Conservation (phyloP, 2,329 filamentous ascomycete species). For the Clonostachys chloroleuca region DNA sequence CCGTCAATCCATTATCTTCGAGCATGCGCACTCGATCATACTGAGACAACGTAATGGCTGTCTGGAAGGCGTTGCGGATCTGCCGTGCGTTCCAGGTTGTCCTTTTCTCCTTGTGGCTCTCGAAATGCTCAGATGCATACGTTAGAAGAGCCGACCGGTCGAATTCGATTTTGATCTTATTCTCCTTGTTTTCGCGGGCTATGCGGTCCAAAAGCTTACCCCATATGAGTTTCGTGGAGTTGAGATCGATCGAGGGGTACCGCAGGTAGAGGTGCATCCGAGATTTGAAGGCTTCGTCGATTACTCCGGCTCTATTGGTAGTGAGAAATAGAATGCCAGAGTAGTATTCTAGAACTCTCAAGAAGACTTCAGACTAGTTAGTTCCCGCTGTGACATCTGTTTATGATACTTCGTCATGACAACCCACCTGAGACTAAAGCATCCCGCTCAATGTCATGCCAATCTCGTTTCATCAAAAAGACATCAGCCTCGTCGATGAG, state of each 20-base stretch:
- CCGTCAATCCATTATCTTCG: neutral
- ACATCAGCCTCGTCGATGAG: constrained; percentile 11
- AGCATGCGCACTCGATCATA: constrained; percentile 6
- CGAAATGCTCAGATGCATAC: constrained; percentile 4
- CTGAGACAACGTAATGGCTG: constrained; percentile 19
- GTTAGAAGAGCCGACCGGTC: neutral
- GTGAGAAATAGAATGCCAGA: constrained; percentile 21
- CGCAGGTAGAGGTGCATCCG: constrained; percentile 20
- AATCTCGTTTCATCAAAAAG: constrained; percentile 3
- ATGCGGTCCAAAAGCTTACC: neutral
- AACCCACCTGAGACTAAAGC: constrained; percentile 6
- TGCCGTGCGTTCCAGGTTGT: constrained; percentile 26
- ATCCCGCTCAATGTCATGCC: constrained; percentile 4
- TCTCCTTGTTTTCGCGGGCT: neutral
- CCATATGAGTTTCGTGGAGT: constrained; percentile 6
- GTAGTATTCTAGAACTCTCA: constrained; percentile 3
- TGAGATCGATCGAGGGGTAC: constrained; percentile 13
- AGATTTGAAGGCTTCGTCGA: constrained; percentile 23
- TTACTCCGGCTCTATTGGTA: constrained; percentile 18
- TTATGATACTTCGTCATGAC: neutral
- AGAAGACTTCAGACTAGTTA: neutral
- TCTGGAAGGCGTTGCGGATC: constrained; percentile 20
- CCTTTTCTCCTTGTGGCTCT: constrained; percentile 17
- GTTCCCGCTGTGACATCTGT: neutral
- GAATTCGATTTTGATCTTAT: neutral